Evolutionary conservation across 345 rosid genomes (phyloP).

Genomic region (Brassica carinata): DNA sequence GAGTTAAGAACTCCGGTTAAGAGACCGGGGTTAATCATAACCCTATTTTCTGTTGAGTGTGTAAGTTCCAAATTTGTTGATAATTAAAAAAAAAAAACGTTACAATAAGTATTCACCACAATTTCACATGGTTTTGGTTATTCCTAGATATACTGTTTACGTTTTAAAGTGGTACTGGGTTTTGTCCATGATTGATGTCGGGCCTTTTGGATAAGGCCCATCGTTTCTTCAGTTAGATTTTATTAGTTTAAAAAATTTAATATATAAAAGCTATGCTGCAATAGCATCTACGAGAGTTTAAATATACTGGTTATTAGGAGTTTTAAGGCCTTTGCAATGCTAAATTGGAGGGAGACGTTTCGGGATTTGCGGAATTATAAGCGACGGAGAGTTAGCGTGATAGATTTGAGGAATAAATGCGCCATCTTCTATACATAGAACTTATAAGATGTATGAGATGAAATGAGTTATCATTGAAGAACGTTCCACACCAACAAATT

Average conservation of each 20-base stretch:
- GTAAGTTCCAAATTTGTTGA: background rate
- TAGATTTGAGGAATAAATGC: background rate
- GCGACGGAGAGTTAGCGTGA: background rate
- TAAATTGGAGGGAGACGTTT: background rate
- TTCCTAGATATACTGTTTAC: background rate
- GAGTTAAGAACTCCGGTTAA: no score
- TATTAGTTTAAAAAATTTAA: background rate
- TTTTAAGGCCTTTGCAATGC: background rate
- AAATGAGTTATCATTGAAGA: background rate
- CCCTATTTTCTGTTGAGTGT: background rate
- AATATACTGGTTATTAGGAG: background rate
- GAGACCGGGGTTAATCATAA: no score
- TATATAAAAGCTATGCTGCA: background rate
- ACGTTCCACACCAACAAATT: background rate
- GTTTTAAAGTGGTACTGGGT: background rate
- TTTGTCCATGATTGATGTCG: background rate
- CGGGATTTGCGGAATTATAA: background rate
- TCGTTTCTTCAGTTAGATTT: background rate
- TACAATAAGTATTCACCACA: background rate
- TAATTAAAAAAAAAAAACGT: background rate
- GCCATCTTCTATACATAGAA: no score
- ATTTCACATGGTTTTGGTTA: conserved; percentile 4
- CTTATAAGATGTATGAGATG: background rate
- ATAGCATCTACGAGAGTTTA: background rate
- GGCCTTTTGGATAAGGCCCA: conserved; percentile 17